These are phyloP conservation scores for Malus fusca DNA, from an alignment of 306 rosid species.

Conservation along the genomic window DNA sequence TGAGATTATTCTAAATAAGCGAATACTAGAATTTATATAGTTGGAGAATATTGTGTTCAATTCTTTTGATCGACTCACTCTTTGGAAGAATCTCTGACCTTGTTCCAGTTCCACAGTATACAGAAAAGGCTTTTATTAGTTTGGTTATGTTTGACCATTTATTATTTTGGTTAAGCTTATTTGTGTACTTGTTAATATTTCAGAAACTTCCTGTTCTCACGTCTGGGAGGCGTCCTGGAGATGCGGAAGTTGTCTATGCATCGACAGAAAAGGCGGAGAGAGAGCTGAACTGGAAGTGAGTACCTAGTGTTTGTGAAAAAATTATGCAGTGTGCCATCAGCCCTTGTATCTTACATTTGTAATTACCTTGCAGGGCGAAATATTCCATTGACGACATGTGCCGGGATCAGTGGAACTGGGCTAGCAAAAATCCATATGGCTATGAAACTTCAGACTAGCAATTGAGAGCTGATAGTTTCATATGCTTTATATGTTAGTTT, in stretches of 20 bases:
- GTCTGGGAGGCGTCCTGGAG: constrained; percentile 88
- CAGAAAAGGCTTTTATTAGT: no score
- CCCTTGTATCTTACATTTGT: not conserved
- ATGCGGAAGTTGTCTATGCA: constrained; percentile 84
- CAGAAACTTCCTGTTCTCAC: constrained; percentile 80
- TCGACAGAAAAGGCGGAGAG: constrained; percentile 81
- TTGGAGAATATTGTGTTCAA: not conserved
- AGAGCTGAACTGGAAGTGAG: constrained; percentile 95
- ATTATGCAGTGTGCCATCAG: not conserved
- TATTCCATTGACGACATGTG: constrained; percentile 89
- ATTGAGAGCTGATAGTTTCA: constrained; percentile 16
- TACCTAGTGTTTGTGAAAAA: not conserved
- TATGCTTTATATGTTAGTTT: not conserved
- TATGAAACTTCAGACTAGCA: constrained; percentile 45
- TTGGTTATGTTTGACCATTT: not conserved
- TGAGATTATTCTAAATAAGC: not conserved
- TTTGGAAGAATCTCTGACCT: not conserved
- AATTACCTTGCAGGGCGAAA: constrained; percentile 57
- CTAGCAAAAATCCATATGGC: constrained; percentile 93
- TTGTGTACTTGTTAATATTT: constrained; percentile 7
- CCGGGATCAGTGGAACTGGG: constrained; percentile 99
- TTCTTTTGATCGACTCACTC: not conserved
- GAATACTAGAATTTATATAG: not conserved
- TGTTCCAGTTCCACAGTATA: not conserved
- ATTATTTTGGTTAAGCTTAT: not conserved